Conservation (phyloP, 2,329 filamentous ascomycete genomes). For the Talaromyces sp. region DNA sequence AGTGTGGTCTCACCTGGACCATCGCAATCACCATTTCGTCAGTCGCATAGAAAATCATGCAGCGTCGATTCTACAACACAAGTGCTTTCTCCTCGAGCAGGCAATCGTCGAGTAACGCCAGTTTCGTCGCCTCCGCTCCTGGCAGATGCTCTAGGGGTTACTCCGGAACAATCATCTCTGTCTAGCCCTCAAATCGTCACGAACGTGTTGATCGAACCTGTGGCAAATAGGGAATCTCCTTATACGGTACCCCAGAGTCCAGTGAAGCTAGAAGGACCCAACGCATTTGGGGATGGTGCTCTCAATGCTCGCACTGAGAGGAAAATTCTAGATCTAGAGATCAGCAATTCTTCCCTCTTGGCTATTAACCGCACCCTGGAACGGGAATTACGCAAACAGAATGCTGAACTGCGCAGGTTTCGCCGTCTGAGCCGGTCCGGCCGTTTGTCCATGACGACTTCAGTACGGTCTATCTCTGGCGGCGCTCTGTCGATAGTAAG, state of each 20-base stretch:
- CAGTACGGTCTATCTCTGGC: slow-evolving; percentile 41
- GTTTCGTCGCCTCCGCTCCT: slow-evolving; percentile 21
- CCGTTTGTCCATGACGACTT: slow-evolving; percentile 56
- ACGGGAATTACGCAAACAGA: slow-evolving; percentile 85
- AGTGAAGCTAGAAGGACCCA: slow-evolving; percentile 35
- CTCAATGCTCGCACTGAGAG: slow-evolving; percentile 85
- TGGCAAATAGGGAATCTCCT: slow-evolving; percentile 31
- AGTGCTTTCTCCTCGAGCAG: slow-evolving; percentile 10
- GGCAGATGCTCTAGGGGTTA: slow-evolving; percentile 15
- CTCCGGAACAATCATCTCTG: slow-evolving; percentile 21
- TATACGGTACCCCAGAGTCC: slow-evolving; percentile 56
- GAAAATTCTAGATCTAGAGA: slow-evolving; percentile 93
- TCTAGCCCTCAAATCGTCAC: slow-evolving; percentile 27
- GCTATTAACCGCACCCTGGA: slow-evolving; percentile 94
- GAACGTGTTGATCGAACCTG: slow-evolving; percentile 25
- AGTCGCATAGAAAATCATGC: slow-evolving; percentile 22
- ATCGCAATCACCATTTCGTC: slow-evolving; percentile 8
- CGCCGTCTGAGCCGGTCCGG: slow-evolving; percentile 79
- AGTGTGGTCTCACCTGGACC: slow-evolving; percentile 2
- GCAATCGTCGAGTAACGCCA: slow-evolving; percentile 26
- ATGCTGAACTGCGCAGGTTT: slow-evolving; percentile 77
- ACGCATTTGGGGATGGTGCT: slow-evolving; percentile 65
- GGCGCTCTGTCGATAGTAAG: slow-evolving; percentile 41
- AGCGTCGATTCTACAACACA: slow-evolving; percentile 26
- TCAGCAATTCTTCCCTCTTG: slow-evolving; percentile 88